These are phyloP conservation scores for Mycena chlorophos DNA, from an alignment of 768 basidiomycete genomes.

Conservation along the genomic window DNA sequence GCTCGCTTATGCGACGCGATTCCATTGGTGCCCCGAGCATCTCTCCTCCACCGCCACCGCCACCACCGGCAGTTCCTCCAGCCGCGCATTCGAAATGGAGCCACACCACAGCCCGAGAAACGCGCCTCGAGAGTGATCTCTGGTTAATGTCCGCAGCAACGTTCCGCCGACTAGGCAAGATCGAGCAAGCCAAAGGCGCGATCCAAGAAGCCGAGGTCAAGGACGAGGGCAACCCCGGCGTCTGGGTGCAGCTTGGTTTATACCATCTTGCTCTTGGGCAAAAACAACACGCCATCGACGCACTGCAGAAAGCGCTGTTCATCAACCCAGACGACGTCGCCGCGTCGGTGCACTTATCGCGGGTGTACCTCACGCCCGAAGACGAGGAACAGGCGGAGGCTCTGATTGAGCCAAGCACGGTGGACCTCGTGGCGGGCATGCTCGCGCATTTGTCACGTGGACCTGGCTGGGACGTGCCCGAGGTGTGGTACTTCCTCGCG, in stretches of 20 bases:
- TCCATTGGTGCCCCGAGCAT: slow-evolving; percentile 34
- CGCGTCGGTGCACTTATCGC: slow-evolving; percentile 76
- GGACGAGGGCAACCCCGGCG: slow-evolving; percentile 82
- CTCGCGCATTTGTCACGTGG: slow-evolving; percentile 77
- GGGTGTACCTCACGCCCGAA: slow-evolving; percentile 61
- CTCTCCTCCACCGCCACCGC: slow-evolving; percentile 48
- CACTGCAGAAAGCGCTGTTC: slow-evolving; percentile 88
- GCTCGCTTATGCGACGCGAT: slow-evolving; percentile 46
- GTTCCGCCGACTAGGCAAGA: slow-evolving; percentile 84
- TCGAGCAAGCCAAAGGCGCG: slow-evolving; percentile 86
- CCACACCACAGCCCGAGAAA: slow-evolving; percentile 54
- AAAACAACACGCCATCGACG: slow-evolving; percentile 63
- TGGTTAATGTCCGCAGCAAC: slow-evolving; percentile 96
- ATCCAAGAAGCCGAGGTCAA: slow-evolving; percentile 93
- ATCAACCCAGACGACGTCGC: slow-evolving; percentile 77
- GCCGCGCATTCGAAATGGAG: slow-evolving; percentile 38
- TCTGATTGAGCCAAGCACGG: slow-evolving; percentile 39
- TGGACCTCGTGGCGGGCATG: slow-evolving; percentile 82
- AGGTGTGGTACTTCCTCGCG: slow-evolving; percentile 93
- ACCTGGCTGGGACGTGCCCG: slow-evolving; percentile 85
- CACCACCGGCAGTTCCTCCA: slow-evolving; percentile 34
- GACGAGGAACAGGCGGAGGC: slow-evolving; percentile 18
- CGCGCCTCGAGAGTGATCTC: slow-evolving; percentile 73
- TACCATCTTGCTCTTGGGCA: slow-evolving; percentile 65
- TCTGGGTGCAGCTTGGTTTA: slow-evolving; percentile 77